A percentile compares a stretch with the other conserved stretches of the same genome.
phyloP scores from a whole-genome alignment of 345 rosid genomes.

The Kandelia obovata region DNA sequence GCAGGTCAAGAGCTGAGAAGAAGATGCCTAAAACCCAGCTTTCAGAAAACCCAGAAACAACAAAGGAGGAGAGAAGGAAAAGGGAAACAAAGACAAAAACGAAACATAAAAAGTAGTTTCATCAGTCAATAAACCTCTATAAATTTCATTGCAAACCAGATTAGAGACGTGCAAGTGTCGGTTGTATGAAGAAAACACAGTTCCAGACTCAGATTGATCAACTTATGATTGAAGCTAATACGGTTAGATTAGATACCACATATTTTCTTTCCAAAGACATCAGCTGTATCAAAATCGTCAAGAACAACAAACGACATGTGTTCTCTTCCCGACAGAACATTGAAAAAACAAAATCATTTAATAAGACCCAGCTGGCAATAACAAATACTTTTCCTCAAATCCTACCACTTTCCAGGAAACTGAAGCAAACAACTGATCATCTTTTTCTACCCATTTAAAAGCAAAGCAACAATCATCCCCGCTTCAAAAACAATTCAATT shows the following conservation, averaged over 20 bases:
- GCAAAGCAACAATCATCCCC: too few relatives aligned
- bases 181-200: background rate
- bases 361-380: background rate
- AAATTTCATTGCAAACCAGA: too few relatives aligned
- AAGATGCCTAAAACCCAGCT: background rate
- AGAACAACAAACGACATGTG: background rate
- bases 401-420: too few relatives aligned
- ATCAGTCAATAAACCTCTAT: background rate
- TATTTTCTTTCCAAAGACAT: too few relatives aligned
- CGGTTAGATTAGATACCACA: background rate
- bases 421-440: too few relatives aligned
- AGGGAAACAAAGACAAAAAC: background rate
- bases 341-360: background rate
- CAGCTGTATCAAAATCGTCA: too few relatives aligned
- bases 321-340: too few relatives aligned
- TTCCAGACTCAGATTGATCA: background rate
- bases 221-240: background rate
- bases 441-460: too few relatives aligned
- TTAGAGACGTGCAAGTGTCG: background rate
- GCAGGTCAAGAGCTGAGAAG: background rate
- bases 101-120: background rate
- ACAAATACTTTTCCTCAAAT: background rate
- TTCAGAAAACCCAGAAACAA: background rate
- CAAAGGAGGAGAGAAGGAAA: background rate
- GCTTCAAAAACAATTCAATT: too few relatives aligned